Percentiles rank a stretch among this genome's conserved stretches.
phyloP scores from a whole-genome alignment of 2,329 filamentous ascomycete species.

The Daldinia sp. region DNA sequence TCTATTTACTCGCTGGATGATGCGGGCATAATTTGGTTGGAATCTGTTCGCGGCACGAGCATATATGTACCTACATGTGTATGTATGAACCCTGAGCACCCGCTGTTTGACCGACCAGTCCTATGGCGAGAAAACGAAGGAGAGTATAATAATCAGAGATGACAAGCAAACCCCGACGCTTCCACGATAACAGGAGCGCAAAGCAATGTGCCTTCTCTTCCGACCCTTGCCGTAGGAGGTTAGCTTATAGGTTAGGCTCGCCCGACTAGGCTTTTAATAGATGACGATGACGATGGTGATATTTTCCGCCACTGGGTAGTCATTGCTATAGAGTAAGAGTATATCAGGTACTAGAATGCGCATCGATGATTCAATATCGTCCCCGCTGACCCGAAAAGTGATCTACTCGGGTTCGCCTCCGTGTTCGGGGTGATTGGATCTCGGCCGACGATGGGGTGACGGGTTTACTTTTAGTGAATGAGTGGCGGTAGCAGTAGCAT shows the following conservation, averaged over 20 bases:
- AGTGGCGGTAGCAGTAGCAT: conserved; percentile 15
- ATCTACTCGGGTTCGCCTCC: conserved; percentile 31
- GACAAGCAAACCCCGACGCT: conserved; percentile 30
- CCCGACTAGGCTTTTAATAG: neutral
- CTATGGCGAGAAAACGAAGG: conserved; percentile 26
- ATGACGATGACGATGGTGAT: conserved; percentile 26
- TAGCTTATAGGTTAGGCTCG: conserved; percentile 11
- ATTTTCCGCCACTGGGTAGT: conserved; percentile 15
- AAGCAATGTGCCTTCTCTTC: conserved; percentile 9
- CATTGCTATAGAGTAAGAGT: conserved; percentile 27
- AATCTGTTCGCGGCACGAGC: conserved; percentile 23
- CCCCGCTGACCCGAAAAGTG: conserved; percentile 23
- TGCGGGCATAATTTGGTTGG: conserved; percentile 35
- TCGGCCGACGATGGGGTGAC: conserved; percentile 31
- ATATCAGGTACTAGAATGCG: conserved; percentile 40
- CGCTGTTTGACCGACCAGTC: conserved; percentile 25
- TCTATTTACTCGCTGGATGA: conserved; percentile 23
- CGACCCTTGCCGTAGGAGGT: conserved; percentile 15
- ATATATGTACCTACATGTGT: conserved; percentile 26
- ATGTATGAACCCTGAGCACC: conserved; percentile 21
- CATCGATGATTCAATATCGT: conserved; percentile 37
- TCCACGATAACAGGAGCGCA: conserved; percentile 30
- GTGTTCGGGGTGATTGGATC: conserved; percentile 37
- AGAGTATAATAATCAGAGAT: conserved; percentile 6
- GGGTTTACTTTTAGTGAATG: conserved; percentile 16